phyloP scores from a whole-genome alignment of 2,329 filamentous ascomycete genomes.

The Plenodomus lindquistii region DNA sequence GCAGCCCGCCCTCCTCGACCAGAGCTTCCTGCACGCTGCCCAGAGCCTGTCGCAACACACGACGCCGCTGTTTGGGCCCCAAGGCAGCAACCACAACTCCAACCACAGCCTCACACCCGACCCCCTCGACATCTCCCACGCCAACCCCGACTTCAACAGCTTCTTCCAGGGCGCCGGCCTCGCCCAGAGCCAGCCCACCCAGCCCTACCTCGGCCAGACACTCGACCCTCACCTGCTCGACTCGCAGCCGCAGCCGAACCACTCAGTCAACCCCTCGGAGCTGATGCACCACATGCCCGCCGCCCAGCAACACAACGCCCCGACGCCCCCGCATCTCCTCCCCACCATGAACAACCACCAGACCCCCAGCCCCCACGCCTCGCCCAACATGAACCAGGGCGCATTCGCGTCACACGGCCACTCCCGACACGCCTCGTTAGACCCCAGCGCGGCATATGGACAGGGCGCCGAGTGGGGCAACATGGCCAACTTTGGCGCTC shows the following conservation, averaged over 20 bases:
- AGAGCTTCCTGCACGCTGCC: slow-evolving; percentile 46
- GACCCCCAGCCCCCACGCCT: slow-evolving; percentile 56
- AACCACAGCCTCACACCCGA: slow-evolving; percentile 37
- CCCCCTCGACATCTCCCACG: slow-evolving; percentile 39
- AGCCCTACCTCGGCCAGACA: slow-evolving; percentile 58
- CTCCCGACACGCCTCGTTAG: slow-evolving; percentile 63
- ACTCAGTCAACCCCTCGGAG: slow-evolving; percentile 51
- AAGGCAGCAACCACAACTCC: slow-evolving; percentile 46
- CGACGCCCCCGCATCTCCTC: slow-evolving; percentile 61
- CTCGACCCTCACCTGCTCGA: slow-evolving; percentile 52
- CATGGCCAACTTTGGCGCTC: slow-evolving; percentile 71
- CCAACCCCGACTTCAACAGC: slow-evolving; percentile 43
- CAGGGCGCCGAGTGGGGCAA: slow-evolving; percentile 63
- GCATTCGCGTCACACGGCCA: slow-evolving; percentile 58
- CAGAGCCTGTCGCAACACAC: slow-evolving; percentile 61
- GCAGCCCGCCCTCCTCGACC: slow-evolving; percentile 47
- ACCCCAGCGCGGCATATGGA: slow-evolving; percentile 64
- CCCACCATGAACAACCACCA: slow-evolving; percentile 58
- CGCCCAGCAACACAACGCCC: slow-evolving; percentile 51
- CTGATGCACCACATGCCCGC: slow-evolving; percentile 57
- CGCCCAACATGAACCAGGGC: slow-evolving; percentile 58
- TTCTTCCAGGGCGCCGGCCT: slow-evolving; percentile 63
- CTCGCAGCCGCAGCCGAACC: slow-evolving; percentile 45
- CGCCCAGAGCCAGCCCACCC: slow-evolving; percentile 60
- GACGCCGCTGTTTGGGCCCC: slow-evolving; percentile 45